Evolutionary conservation across 371 early-diverging fungal species (phyloP).

Genomic region (Smittium mucronatum): DNA sequence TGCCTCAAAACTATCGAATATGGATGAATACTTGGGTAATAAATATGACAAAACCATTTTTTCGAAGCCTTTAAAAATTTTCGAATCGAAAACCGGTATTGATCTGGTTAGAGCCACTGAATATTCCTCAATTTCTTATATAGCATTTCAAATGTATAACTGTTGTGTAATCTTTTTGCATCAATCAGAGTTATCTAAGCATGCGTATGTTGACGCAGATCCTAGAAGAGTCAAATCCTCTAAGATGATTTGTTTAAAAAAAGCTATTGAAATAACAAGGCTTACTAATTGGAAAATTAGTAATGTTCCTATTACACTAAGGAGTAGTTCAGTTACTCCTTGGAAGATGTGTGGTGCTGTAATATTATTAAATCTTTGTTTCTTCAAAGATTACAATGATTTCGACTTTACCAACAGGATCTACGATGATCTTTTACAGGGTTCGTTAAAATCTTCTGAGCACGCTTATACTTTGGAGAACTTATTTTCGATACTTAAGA

Average conservation of each 20-base stretch:
- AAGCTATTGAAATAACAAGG: neutral
- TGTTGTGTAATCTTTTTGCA: neutral
- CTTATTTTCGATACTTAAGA: no score
- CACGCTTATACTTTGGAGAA: no score
- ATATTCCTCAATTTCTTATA: neutral
- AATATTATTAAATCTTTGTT: neutral
- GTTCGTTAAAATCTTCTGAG: no score
- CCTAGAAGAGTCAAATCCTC: neutral
- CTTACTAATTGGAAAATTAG: neutral
- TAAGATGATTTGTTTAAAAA: neutral
- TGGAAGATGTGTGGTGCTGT: neutral
- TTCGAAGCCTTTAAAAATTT: neutral
- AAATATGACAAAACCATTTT: neutral
- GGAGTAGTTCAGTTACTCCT: neutral
- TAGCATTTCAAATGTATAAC: neutral
- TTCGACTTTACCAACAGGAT: no score
- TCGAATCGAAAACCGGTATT: neutral
- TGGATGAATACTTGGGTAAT: neutral
- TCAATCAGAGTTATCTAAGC: neutral
- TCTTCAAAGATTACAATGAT: neutral
- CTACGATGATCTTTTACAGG: no score
- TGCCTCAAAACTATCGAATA: neutral
- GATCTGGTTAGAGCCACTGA: neutral
- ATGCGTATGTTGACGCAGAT: neutral
- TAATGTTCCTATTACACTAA: neutral